Percentiles rank a stretch among this genome's conserved stretches.
Conservation (phyloP, 1,284 basidiomycete genomes). For the Coniferiporia sulphurascens region DNA sequence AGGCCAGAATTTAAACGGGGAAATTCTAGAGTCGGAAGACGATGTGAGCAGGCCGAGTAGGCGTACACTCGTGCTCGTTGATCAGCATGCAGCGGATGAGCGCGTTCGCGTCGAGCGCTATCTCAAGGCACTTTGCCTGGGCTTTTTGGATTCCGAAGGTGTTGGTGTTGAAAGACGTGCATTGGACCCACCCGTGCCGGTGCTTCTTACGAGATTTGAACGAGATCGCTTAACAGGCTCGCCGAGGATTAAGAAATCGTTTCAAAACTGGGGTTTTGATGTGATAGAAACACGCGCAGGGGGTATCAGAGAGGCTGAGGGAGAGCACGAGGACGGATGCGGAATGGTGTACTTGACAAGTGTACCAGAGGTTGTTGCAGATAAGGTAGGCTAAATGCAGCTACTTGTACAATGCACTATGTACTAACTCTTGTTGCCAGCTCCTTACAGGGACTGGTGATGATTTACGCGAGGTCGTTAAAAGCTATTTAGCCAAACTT, state of each 20-base stretch:
- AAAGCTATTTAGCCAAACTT: conserved; percentile 52
- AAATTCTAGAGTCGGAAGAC: conserved; percentile 13
- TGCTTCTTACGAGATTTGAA: conserved; percentile 66
- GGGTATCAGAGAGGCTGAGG: conserved; percentile 25
- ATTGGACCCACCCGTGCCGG: conserved; percentile 46
- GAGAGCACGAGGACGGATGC: conserved; percentile 36
- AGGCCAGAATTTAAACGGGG: conserved; percentile 19
- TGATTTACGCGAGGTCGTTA: conserved; percentile 64
- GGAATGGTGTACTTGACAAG: conserved; percentile 51
- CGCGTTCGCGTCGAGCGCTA: conserved; percentile 85
- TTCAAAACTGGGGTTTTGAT: conserved; percentile 72
- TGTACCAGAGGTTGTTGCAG: conserved; percentile 60
- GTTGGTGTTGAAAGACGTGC: conserved; percentile 34
- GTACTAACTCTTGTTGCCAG: conserved; percentile 34
- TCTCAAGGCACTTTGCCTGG: conserved; percentile 62
- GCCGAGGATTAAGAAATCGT: conserved; percentile 39
- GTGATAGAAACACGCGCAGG: conserved; percentile 30
- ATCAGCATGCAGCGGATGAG: conserved; percentile 96
- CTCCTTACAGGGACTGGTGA: conserved; percentile 45
- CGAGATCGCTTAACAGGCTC: conserved; percentile 41
- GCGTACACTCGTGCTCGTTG: conserved; percentile 69
- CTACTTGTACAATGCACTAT: conserved; percentile 3
- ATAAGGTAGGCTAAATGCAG: conserved; percentile 47
- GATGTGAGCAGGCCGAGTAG: conserved; percentile 5
- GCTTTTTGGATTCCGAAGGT: conserved; percentile 47